Evolutionary conservation across 2,329 filamentous ascomycete species (phyloP).

Genomic region (Blastomyces emzantsi): DNA sequence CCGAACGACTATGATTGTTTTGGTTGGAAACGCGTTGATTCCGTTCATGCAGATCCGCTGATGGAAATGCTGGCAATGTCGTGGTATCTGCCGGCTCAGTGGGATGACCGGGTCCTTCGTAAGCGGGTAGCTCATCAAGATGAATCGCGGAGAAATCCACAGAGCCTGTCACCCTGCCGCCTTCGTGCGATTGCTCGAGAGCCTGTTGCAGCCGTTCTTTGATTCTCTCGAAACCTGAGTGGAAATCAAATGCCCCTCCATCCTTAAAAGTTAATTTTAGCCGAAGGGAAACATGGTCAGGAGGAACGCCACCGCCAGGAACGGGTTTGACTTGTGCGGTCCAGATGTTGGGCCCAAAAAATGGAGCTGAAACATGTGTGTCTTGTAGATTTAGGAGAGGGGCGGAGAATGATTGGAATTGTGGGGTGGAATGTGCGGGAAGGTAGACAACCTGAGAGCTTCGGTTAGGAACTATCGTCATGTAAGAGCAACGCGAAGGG

Average conservation of each 20-base stretch:
- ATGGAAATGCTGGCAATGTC: constrained; percentile 12
- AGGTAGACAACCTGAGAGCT: constrained; percentile 69
- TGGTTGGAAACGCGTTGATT: background rate
- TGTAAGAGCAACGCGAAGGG: constrained; percentile 20
- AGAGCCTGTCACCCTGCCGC: constrained; percentile 40
- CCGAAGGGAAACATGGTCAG: constrained; percentile 63
- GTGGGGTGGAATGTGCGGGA: constrained; percentile 56
- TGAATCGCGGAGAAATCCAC: constrained; percentile 58
- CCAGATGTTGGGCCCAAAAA: constrained; percentile 92
- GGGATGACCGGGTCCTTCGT: constrained; percentile 52
- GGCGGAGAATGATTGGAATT: constrained; percentile 78
- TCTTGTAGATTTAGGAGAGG: constrained; percentile 84
- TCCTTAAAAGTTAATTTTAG: constrained; percentile 86
- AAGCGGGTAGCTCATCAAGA: constrained; percentile 79
- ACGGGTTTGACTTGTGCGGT: constrained; percentile 71
- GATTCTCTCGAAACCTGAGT: constrained; percentile 70
- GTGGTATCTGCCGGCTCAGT: constrained; percentile 8
- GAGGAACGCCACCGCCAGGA: constrained; percentile 70
- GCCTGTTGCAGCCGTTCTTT: constrained; percentile 76
- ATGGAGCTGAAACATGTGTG: constrained; percentile 75
- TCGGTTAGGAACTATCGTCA: background rate
- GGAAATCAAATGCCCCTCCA: constrained; percentile 89
- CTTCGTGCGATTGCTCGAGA: constrained; percentile 62
- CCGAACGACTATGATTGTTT: background rate
- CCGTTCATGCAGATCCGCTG: constrained; percentile 7